Evolutionary conservation across 306 rosid genomes (phyloP).

Genomic region (Ziziphus jujuba): DNA sequence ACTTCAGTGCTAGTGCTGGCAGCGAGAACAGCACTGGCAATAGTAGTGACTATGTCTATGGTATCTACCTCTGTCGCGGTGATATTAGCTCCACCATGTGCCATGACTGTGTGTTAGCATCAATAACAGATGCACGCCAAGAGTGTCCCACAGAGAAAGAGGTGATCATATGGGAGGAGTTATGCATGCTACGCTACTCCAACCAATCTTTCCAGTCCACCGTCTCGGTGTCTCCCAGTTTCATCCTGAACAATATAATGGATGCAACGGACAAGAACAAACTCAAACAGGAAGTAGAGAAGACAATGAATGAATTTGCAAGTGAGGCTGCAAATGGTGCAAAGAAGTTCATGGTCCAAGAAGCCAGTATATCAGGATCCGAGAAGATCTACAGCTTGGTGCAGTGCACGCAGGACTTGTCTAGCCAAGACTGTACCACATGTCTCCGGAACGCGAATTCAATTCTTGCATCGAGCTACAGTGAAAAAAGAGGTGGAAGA

Average conservation of each 20-base stretch:
- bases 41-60: no score
- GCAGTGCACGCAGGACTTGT: conserved; percentile 39
- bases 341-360: conserved; percentile 6
- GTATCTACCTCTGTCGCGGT: conserved; percentile 30
- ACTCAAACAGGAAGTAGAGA: not conserved
- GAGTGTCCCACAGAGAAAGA: conserved; percentile 4
- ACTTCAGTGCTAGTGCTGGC: no score
- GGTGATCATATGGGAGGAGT: conserved; percentile 28
- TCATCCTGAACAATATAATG: accelerated
- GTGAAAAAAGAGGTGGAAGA: conserved; percentile 16
- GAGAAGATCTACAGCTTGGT: conserved; percentile 24
- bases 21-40: no score
- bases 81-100: conserved; percentile 14
- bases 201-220: conserved; percentile 17
- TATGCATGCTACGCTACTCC: conserved; percentile 31
- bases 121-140: not conserved
- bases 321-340: not conserved
- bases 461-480: accelerated
- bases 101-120: conserved; percentile 8
- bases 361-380: not conserved
- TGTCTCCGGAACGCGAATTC: conserved; percentile 14
- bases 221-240: accelerated
- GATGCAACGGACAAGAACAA: not conserved
- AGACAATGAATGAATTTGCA: not conserved
- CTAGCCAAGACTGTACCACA: not conserved